These are phyloP conservation scores for Entomortierella chlamydospora DNA, from an alignment of 192 early-diverging fungal species.

Conservation along the genomic window DNA sequence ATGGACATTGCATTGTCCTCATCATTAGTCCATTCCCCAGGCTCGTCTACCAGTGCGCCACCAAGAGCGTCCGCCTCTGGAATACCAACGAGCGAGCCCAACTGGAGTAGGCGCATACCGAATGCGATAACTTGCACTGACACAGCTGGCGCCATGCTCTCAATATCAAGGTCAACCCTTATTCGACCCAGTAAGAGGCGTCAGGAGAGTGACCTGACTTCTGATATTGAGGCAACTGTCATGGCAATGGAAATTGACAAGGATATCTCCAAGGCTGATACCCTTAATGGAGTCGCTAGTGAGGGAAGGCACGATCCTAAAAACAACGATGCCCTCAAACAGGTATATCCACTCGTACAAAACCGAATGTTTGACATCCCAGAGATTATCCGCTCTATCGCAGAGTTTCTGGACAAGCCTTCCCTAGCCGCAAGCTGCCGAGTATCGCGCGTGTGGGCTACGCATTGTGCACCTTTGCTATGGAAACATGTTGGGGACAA, in stretches of 20 bases:
- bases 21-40: neutral
- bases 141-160: too few species aligned
- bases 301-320: neutral
- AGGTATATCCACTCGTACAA: slow-evolving; percentile 10
- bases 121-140: neutral
- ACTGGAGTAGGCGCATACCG: neutral
- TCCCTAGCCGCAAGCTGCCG: slow-evolving; percentile 38
- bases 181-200: slow-evolving; percentile 20
- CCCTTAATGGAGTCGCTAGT: neutral
- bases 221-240: slow-evolving; percentile 14
- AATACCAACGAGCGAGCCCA: neutral
- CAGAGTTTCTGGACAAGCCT: slow-evolving; percentile 48
- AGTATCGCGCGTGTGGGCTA: slow-evolving; percentile 29
- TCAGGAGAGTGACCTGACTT: slow-evolving; percentile 11
- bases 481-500: slow-evolving; percentile 46
- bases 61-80: neutral
- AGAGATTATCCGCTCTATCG: slow-evolving; percentile 41
- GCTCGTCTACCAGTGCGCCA: neutral
- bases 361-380: slow-evolving; percentile 49
- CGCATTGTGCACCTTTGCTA: slow-evolving; percentile 32
- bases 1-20: slow-evolving; percentile 5
- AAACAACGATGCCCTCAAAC: neutral
- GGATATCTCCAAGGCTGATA: neutral
- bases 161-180: neutral
- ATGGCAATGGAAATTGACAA: slow-evolving; percentile 23